phyloP scores from a whole-genome alignment of 208 protist species.

The Acanthamoeba sp. region DNA sequence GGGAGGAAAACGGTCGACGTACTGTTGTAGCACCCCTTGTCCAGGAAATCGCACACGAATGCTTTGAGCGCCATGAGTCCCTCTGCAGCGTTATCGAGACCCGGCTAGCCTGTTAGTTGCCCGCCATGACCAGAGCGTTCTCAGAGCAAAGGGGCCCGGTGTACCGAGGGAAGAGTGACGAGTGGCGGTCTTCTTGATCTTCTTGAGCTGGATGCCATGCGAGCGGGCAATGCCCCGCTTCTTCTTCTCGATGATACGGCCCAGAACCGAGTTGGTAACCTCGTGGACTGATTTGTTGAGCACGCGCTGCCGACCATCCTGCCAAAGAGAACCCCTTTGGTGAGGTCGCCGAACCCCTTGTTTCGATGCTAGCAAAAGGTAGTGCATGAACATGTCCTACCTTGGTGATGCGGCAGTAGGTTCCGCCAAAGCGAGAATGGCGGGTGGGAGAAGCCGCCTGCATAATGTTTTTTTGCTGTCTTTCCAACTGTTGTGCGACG shows the following conservation, averaged over 20 bases:
- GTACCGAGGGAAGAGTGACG: constrained; percentile 32
- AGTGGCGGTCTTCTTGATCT: constrained; percentile 39
- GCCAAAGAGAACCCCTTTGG: not conserved
- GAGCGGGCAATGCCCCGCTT: constrained; percentile 9
- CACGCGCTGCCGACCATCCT: constrained; percentile 35
- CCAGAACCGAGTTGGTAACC: constrained; percentile 49
- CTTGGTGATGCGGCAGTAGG: constrained; percentile 51
- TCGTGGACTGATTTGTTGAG: constrained; percentile 57
- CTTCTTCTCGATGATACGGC: constrained; percentile 53
- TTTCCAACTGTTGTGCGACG: not conserved
- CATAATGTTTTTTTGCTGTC: constrained; percentile 54
- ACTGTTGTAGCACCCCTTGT: constrained; percentile 67
- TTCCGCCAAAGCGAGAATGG: constrained; percentile 72
- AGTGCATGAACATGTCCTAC: not conserved
- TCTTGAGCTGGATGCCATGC: constrained; percentile 45
- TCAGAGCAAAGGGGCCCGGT: too few species aligned
- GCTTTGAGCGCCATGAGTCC: constrained; percentile 29
- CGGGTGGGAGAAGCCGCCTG: constrained; percentile 56
- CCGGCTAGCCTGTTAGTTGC: too few species aligned
- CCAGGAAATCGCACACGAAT: constrained; percentile 33
- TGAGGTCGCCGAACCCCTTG: too few species aligned
- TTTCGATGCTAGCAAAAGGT: not conserved
- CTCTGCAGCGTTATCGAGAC: not conserved
- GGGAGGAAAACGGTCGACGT: not conserved
- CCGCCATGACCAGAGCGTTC: too few species aligned